Percentiles rank a stretch among this genome's conserved stretches.
phyloP scores from a whole-genome alignment of 345 rosid genomes.

The Kernera saxatilis region DNA sequence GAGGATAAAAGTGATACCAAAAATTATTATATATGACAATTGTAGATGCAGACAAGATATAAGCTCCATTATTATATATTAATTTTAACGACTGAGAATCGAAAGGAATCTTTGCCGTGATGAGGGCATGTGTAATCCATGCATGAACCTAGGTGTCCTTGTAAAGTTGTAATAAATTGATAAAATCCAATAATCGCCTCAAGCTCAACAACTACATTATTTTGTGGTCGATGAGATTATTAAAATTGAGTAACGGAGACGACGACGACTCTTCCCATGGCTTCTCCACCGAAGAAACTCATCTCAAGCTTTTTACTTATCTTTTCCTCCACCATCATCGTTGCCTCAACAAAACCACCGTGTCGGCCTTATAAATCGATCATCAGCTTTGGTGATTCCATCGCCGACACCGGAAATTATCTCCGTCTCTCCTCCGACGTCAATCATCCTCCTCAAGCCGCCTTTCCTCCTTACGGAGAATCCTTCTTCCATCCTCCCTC shows the following conservation, averaged over 20 bases:
- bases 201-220: background rate
- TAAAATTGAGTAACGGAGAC: background rate
- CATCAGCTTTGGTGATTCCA: conserved; percentile 59
- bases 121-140: too few relatives aligned
- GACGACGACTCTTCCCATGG: background rate
- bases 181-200: background rate
- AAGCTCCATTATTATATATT: too few relatives aligned
- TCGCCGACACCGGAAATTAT: conserved; percentile 47
- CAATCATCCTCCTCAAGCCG: conserved; percentile 15
- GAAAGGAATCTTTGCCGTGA: too few relatives aligned
- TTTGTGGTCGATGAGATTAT: background rate
- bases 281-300: conserved; percentile 10
- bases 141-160: background rate
- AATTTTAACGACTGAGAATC: too few relatives aligned
- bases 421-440: conserved; percentile 8
- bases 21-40: too few relatives aligned
- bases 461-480: conserved; percentile 40
- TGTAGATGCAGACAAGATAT: too few relatives aligned
- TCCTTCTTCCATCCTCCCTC: conserved; percentile 41
- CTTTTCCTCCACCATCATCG: background rate
- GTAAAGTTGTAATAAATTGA: too few relatives aligned
- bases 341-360: background rate
- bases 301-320: conserved; percentile 9
- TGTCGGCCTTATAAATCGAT: conserved; percentile 27
- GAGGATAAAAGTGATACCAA: too few relatives aligned